A percentile compares a stretch with the other conserved stretches of the same genome.
These are phyloP conservation scores for Rosellinia necatrix DNA, from an alignment of 2,329 filamentous ascomycete species.

Conservation along the genomic window DNA sequence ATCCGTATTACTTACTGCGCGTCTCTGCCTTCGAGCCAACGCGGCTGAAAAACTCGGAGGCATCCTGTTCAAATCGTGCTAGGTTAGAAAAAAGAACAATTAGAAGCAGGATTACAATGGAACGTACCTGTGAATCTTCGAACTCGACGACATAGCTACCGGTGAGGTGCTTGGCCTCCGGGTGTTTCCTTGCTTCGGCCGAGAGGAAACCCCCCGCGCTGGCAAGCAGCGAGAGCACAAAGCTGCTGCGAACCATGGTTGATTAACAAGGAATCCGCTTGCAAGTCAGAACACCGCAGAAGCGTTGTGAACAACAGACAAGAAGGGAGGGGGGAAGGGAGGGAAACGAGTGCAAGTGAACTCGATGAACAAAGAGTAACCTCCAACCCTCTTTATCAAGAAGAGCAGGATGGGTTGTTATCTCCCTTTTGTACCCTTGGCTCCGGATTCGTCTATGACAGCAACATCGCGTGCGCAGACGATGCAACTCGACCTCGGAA, in stretches of 20 bases:
- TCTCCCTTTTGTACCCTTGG: constrained; percentile 22
- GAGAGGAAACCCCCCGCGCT: constrained; percentile 33
- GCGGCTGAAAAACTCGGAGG: constrained; percentile 45
- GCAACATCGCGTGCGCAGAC: constrained; percentile 10
- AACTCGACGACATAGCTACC: constrained; percentile 61
- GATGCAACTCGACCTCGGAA: constrained; percentile 25
- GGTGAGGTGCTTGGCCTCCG: constrained; percentile 42
- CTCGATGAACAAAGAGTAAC: constrained; percentile 10
- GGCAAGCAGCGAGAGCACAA: constrained; percentile 36
- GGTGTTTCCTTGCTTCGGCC: constrained; percentile 29
- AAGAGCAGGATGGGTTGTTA: constrained; percentile 11
- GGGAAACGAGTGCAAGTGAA: constrained; percentile 2
- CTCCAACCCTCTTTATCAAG: background rate
- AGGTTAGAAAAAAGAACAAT: constrained; percentile 10
- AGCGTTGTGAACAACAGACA: constrained; percentile 12
- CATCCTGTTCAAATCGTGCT: constrained; percentile 42
- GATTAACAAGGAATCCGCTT: constrained; percentile 11
- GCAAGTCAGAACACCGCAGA: constrained; percentile 17
- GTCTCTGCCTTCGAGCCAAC: constrained; percentile 48
- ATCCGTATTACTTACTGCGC: constrained; percentile 39
- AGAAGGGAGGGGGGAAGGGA: constrained; percentile 9
- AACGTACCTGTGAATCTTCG: constrained; percentile 52
- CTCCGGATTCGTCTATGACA: background rate
- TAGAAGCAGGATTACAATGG: background rate
- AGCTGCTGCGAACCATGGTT: constrained; percentile 38